A percentile compares a stretch with the other conserved stretches of the same genome.
Evolutionary conservation across 2,329 filamentous ascomycete species (phyloP).

Genomic region (Pyrenophora graminea): DNA sequence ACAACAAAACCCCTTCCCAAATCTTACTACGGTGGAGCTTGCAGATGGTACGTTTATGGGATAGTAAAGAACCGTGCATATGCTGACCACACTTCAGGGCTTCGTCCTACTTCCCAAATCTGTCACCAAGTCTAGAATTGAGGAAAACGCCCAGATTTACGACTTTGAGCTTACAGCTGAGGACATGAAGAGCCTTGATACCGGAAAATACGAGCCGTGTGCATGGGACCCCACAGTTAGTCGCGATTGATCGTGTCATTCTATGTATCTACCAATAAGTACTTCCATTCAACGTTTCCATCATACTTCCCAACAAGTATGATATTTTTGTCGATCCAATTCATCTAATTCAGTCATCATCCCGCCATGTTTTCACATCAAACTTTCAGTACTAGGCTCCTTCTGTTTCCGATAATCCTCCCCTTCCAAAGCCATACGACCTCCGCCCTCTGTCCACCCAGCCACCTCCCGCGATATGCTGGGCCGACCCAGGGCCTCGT

Average conservation of each 20-base stretch:
- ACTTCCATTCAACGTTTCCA: no score
- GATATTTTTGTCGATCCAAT: no score
- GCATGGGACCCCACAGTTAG: slow-evolving; percentile 62
- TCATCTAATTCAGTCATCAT: no score
- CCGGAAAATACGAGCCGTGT: slow-evolving; percentile 60
- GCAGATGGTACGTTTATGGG: slow-evolving; percentile 36
- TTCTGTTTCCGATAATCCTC: slow-evolving; percentile 9
- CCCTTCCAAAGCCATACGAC: slow-evolving; percentile 4
- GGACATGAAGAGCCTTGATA: slow-evolving; percentile 62
- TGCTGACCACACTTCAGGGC: slow-evolving; percentile 46
- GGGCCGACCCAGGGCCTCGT: slow-evolving; percentile 1
- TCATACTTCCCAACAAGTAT: no score
- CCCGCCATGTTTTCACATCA: no score
- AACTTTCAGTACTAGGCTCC: neutral
- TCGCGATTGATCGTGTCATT: slow-evolving; percentile 37
- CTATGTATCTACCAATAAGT: no score
- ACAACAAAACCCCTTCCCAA: slow-evolving; percentile 63
- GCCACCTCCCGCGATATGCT: slow-evolving; percentile 2
- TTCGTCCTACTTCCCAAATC: slow-evolving; percentile 68
- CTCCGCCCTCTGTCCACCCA: slow-evolving; percentile 5
- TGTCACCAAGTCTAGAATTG: slow-evolving; percentile 62
- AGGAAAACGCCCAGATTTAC: slow-evolving; percentile 63
- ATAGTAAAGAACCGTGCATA: no score
- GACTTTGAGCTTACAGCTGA: slow-evolving; percentile 64
- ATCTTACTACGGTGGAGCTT: slow-evolving; percentile 64